A percentile compares a stretch with the other conserved stretches of the same genome.
phyloP scores from a whole-genome alignment of 129 eudicot species.

The Artemisia argyi region DNA sequence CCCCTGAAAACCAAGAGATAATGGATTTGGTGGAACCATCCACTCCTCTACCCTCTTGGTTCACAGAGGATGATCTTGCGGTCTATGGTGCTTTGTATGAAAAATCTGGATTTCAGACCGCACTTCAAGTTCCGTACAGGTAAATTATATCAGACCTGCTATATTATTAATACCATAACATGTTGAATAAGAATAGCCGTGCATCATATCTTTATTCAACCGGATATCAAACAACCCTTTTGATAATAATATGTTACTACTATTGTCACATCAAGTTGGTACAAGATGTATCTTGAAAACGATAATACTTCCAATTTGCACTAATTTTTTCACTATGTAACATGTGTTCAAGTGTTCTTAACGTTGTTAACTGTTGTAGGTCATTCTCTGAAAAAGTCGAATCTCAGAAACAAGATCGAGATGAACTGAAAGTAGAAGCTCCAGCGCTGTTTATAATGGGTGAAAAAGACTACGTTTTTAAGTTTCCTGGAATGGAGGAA shows the following conservation, averaged over 20 bases:
- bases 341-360: too few species aligned
- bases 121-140: conserved; percentile 66
- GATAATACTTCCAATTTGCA: too few species aligned
- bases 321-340: too few species aligned
- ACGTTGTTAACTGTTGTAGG: conserved; percentile 16
- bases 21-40: conserved; percentile 57
- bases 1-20: conserved; percentile 46
- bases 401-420: neutral
- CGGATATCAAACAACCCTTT: too few species aligned
- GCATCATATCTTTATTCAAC: too few species aligned
- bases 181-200: too few species aligned
- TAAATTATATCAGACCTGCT: neutral
- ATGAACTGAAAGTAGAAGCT: conserved; percentile 25
- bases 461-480: conserved; percentile 34
- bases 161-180: too few species aligned
- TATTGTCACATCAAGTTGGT: too few species aligned
- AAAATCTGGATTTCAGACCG: conserved; percentile 53
- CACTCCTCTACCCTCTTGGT: conserved; percentile 55
- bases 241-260: too few species aligned
- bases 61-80: conserved; percentile 54
- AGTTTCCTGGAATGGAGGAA: conserved; percentile 41
- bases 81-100: conserved; percentile 41
- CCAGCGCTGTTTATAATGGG: conserved; percentile 38
- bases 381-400: neutral
- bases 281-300: too few species aligned